Conservation (phyloP, 257 asterid species). For the Perilla frutescens region DNA sequence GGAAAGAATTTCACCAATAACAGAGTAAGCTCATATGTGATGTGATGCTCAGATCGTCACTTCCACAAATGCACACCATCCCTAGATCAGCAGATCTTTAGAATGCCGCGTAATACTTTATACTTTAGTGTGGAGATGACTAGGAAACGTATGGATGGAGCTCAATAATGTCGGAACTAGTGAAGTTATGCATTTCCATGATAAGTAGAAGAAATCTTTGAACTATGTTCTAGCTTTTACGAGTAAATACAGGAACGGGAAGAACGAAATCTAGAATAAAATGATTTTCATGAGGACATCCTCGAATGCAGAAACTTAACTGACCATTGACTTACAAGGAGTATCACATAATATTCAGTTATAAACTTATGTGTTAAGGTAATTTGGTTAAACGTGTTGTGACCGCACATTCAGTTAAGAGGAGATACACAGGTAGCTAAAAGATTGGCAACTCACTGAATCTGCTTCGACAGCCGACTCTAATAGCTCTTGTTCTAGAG, state of each 20-base stretch:
- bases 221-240: no score
- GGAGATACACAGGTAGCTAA: background rate
- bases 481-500: conserved; percentile 83
- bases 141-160: background rate
- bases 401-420: background rate
- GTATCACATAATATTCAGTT: background rate
- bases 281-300: background rate
- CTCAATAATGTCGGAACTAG: background rate
- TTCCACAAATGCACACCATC: conserved; percentile 19
- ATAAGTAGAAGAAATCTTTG: background rate
- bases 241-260: no score
- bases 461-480: conserved; percentile 83
- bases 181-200: background rate
- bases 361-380: background rate
- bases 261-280: background rate
- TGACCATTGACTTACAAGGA: background rate
- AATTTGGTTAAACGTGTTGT: background rate
- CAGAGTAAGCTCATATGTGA: no score
- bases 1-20: conserved; percentile 9
- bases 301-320: background rate
- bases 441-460: conserved; percentile 61
- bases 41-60: conserved; percentile 15
- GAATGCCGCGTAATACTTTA: background rate
- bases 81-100: conserved; percentile 15
- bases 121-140: background rate